phyloP scores from a whole-genome alignment of 257 asterid species.

The Solanum lignicaule region DNA sequence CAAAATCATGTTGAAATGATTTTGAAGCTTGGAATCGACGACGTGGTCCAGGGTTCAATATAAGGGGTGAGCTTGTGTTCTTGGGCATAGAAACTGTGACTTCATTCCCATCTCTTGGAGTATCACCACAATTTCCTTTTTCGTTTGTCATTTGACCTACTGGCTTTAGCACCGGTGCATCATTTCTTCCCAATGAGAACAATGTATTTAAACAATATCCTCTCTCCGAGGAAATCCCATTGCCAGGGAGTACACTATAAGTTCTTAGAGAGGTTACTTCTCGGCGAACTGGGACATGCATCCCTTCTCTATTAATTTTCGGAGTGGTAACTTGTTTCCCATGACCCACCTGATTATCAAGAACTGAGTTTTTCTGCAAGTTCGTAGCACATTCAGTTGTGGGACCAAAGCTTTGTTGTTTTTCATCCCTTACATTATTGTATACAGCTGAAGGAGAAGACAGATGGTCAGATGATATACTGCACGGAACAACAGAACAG shows the following conservation, averaged over 20 bases:
- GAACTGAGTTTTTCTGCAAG: conserved; percentile 12
- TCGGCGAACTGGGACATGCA: conserved; percentile 27
- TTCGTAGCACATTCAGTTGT: conserved; percentile 13
- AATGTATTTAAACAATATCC: conserved; percentile 14
- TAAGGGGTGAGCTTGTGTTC: conserved; percentile 17
- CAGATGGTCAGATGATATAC: conserved; percentile 43
- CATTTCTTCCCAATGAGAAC: conserved; percentile 2
- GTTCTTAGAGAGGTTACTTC: conserved; percentile 35
- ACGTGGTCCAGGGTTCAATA: conserved; percentile 4
- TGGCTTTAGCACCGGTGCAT: background rate
- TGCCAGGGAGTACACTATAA: conserved; percentile 30
- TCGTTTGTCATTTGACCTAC: background rate
- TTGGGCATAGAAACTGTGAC: conserved; percentile 11
- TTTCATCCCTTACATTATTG: conserved; percentile 11
- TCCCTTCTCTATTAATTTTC: conserved; percentile 18
- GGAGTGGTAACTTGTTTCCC: conserved; percentile 13
- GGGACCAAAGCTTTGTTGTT: conserved; percentile 1
- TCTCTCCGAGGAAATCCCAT: conserved; percentile 8
- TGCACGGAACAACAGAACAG: conserved; percentile 80
- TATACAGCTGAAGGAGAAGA: conserved; percentile 24
- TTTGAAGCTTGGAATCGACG: conserved; percentile 4
- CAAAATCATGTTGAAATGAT: conserved; percentile 16
- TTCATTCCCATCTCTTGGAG: conserved; percentile 12
- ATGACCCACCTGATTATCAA: conserved; percentile 14
- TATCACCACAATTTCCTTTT: conserved; percentile 4